These are phyloP conservation scores for Saccharomycopsis sp. DNA, from an alignment of 805 yeast species.

Conservation along the genomic window DNA sequence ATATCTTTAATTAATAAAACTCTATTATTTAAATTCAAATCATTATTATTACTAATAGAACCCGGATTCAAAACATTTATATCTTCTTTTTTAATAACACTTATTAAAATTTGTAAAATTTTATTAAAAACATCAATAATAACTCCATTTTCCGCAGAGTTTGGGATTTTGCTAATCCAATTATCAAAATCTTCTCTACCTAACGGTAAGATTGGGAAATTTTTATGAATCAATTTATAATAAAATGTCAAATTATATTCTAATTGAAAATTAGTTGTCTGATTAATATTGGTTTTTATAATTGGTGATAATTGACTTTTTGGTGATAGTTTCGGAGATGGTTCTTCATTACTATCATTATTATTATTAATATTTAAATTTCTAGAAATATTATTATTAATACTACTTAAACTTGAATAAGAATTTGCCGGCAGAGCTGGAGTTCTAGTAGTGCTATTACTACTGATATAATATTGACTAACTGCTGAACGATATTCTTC, in stretches of 20 bases:
- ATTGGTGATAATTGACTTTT: neutral
- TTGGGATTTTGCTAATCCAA: constrained; percentile 17
- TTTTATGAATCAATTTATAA: constrained; percentile 28
- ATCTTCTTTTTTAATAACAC: constrained; percentile 25
- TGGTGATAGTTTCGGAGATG: constrained; percentile 3
- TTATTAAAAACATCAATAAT: constrained; percentile 27
- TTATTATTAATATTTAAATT: neutral
- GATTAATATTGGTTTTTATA: too few species aligned
- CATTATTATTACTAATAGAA: neutral
- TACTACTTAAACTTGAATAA: constrained; percentile 4
- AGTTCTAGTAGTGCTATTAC: neutral
- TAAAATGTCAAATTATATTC: constrained; percentile 26
- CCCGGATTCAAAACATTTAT: constrained; percentile 20
- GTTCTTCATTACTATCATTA: neutral
- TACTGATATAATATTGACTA: constrained; percentile 1
- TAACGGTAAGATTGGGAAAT: constrained; percentile 32
- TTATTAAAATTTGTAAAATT: constrained; percentile 27
- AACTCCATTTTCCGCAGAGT: constrained; percentile 20
- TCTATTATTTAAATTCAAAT: constrained; percentile 1
- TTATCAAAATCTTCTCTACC: constrained; percentile 20
- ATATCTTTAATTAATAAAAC: constrained; percentile 15
- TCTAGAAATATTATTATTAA: constrained; percentile 2
- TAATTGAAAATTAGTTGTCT: too few species aligned
- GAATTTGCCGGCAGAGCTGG: constrained; percentile 10
- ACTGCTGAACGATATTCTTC: constrained; percentile 6